phyloP scores from a whole-genome alignment of 371 early-diverging fungal genomes.

The Sanchytrium tribonematis region DNA sequence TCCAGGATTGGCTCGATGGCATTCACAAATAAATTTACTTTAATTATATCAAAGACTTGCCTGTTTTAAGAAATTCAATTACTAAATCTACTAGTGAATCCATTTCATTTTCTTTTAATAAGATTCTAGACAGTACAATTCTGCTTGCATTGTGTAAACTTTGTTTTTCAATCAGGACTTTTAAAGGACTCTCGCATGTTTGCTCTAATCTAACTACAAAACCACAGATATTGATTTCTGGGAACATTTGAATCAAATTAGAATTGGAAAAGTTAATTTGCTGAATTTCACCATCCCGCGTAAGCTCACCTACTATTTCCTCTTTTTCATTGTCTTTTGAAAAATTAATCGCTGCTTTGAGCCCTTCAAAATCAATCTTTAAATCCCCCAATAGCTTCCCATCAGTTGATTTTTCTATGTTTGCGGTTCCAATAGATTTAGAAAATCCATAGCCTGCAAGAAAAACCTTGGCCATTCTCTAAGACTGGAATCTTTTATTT shows the following conservation, averaged over 20 bases:
- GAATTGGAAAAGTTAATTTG: not conserved
- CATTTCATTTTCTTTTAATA: not conserved
- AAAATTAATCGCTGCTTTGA: not conserved
- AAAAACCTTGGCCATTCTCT: not conserved
- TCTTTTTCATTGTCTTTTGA: not conserved
- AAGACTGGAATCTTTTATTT: not conserved
- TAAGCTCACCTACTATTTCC: not conserved
- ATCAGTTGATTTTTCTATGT: not conserved
- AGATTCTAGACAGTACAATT: not conserved
- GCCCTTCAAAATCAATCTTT: not conserved
- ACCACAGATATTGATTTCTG: not conserved
- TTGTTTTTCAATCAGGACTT: not conserved
- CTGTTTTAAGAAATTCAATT: not conserved
- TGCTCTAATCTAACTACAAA: not conserved
- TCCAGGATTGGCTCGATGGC: not conserved
- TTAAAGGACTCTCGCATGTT: not conserved
- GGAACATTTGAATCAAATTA: not conserved
- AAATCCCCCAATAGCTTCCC: not conserved
- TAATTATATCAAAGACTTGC: not conserved
- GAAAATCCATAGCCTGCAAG: not conserved
- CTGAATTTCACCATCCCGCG: not conserved
- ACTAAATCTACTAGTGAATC: not conserved
- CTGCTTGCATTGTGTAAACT: not conserved
- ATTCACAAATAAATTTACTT: not conserved
- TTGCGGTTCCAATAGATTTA: not conserved